Conservation (phyloP, 495 filamentous ascomycete genomes). For the Penicillium goetzii region DNA sequence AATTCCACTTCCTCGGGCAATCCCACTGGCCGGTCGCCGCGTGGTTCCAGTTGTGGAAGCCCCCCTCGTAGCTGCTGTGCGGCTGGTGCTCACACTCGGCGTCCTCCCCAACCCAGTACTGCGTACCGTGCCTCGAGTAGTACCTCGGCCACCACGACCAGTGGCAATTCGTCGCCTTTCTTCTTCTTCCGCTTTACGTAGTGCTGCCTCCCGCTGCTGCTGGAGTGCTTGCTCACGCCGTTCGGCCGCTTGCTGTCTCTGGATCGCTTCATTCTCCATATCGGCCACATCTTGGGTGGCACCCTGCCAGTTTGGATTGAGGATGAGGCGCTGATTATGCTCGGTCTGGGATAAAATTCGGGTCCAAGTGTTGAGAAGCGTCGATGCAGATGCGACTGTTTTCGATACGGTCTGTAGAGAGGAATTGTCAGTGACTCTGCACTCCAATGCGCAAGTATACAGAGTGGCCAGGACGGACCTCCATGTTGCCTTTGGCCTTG, state of each 20-base stretch:
- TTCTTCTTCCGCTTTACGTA: conserved; percentile 72
- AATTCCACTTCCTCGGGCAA: conserved; percentile 51
- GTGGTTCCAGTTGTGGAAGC: conserved; percentile 40
- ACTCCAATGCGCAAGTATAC: background rate
- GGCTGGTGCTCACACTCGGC: conserved; percentile 42
- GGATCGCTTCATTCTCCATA: conserved; percentile 73
- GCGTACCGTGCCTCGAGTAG: conserved; percentile 48
- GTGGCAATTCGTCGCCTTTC: conserved; percentile 59
- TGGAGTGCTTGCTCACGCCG: conserved; percentile 74
- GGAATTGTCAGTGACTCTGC: conserved; percentile 14
- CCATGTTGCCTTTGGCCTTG: conserved; percentile 87
- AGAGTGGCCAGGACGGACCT: conserved; percentile 54
- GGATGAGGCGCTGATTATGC: conserved; percentile 90
- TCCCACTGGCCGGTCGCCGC: conserved; percentile 54
- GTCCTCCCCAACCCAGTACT: conserved; percentile 53
- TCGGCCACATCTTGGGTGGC: conserved; percentile 81
- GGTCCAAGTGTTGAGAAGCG: conserved; percentile 94
- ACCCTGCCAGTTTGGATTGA: conserved; percentile 88
- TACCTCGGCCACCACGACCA: conserved; percentile 51
- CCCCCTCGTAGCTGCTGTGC: conserved; percentile 36
- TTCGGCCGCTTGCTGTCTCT: conserved; percentile 73
- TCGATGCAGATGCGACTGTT: conserved; percentile 86
- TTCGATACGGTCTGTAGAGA: conserved; percentile 72
- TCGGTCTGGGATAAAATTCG: conserved; percentile 95
- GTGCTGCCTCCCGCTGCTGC: conserved; percentile 71